Conservation (phyloP, 202 grass and related monocot species). For the Zizania palustris region DNA sequence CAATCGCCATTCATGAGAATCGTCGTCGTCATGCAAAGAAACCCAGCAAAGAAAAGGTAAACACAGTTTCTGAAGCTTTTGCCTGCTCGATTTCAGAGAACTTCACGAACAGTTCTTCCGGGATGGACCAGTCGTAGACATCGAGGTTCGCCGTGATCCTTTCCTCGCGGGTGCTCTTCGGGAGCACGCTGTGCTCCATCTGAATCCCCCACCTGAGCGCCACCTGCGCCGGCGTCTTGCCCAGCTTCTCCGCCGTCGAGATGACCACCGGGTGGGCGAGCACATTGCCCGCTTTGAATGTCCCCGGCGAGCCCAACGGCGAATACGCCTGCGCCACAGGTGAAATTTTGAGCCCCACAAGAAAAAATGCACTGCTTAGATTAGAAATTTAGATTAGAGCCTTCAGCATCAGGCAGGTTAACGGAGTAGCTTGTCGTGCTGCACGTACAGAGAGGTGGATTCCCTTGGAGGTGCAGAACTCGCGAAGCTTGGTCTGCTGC, state of each 20-base stretch:
- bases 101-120: slow-evolving; percentile 53
- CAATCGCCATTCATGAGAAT: slow-evolving; percentile 12
- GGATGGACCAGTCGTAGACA: slow-evolving; percentile 68
- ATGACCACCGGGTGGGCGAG: slow-evolving; percentile 51
- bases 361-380: not conserved
- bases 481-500: slow-evolving; percentile 62
- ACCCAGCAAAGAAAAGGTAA: not conserved
- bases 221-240: slow-evolving; percentile 70
- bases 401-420: not conserved
- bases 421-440: not conserved
- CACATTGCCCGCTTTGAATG: slow-evolving; percentile 49
- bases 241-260: slow-evolving; percentile 50
- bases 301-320: slow-evolving; percentile 61
- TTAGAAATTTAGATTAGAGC: not conserved
- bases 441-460: slow-evolving; percentile 75
- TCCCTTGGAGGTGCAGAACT: slow-evolving; percentile 54
- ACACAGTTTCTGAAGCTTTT: slow-evolving; percentile 12
- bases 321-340: slow-evolving; percentile 58
- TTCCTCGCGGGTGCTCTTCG: slow-evolving; percentile 66
- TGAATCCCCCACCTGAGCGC: slow-evolving; percentile 74
- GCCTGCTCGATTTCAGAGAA: slow-evolving; percentile 71
- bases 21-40: not conserved
- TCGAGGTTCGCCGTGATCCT: slow-evolving; percentile 69
- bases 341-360: not conserved
- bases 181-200: slow-evolving; percentile 69